phyloP scores from a whole-genome alignment of 257 asterid species.

The Nicotiana noctiflora region DNA sequence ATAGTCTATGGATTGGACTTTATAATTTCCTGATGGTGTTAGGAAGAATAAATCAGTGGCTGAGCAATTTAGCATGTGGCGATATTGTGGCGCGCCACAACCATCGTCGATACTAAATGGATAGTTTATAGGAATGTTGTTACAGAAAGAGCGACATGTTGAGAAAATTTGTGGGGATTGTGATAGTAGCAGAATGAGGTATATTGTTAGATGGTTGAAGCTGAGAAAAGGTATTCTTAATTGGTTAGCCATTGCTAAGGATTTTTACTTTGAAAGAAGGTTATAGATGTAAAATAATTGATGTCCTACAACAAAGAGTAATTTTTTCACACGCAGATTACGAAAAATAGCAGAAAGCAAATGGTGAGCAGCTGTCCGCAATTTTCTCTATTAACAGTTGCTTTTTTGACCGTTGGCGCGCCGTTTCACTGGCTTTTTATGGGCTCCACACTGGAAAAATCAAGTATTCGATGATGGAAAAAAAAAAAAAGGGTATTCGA shows the following conservation, averaged over 20 bases:
- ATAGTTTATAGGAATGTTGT: constrained; percentile 65
- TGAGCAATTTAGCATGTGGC: constrained; percentile 75
- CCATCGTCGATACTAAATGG: constrained; percentile 88
- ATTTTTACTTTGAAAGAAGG: not conserved
- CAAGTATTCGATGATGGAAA: too few relatives aligned
- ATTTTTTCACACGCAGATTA: not conserved
- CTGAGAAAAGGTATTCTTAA: not conserved
- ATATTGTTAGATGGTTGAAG: not conserved
- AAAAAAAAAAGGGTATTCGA: too few relatives aligned
- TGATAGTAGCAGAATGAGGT: not conserved
- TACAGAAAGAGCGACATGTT: constrained; percentile 62
- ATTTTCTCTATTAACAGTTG: not conserved
- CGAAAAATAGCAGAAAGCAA: not conserved
- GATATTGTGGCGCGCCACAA: constrained; percentile 71
- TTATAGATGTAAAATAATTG: not conserved
- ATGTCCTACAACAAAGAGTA: not conserved
- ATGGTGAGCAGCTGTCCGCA: constrained; percentile 18
- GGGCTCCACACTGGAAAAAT: constrained; percentile 3
- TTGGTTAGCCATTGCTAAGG: not conserved
- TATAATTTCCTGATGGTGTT: constrained; percentile 89
- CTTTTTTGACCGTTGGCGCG: constrained; percentile 9
- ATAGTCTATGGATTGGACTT: constrained; percentile 67
- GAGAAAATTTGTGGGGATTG: not conserved
- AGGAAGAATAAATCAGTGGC: constrained; percentile 48
- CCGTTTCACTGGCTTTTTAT: not conserved